Evolutionary conservation across 345 rosid genomes (phyloP).

Genomic region (Erucastrum elatum): DNA sequence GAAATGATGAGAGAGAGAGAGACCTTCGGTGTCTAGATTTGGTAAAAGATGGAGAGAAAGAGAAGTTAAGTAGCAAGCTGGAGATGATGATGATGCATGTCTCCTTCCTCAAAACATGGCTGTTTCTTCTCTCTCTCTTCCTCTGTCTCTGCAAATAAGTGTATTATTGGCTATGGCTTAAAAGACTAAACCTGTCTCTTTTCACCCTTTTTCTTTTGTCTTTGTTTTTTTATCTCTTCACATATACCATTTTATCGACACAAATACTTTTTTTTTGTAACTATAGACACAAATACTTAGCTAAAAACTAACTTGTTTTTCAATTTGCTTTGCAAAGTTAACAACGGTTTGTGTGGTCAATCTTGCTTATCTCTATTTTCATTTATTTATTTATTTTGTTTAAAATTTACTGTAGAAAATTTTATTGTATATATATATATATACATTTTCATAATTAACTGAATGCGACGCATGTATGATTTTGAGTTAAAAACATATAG

Average conservation of each 20-base stretch:
- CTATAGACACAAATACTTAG: not conserved
- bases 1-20: conserved; percentile 11
- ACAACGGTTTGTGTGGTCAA: not conserved
- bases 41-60: conserved; percentile 35
- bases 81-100: conserved; percentile 39
- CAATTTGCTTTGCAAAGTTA: not conserved
- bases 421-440: not conserved
- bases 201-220: conserved; percentile 1
- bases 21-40: conserved; percentile 35
- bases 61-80: conserved; percentile 35
- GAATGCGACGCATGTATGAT: not conserved
- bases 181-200: conserved; percentile 36
- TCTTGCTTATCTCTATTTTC: not conserved
- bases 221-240: not conserved
- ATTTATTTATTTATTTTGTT: not conserved
- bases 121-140: conserved; percentile 26
- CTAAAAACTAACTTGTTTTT: not conserved
- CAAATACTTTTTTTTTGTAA: not conserved
- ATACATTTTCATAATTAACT: not conserved
- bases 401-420: not conserved
- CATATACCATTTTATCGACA: not conserved
- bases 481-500: not conserved
- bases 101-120: conserved; percentile 47
- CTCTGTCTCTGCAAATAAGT: conserved; percentile 35
- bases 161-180: conserved; percentile 43